Conservation (phyloP, 23 red algal species). For the Gracilaria gracilis region DNA sequence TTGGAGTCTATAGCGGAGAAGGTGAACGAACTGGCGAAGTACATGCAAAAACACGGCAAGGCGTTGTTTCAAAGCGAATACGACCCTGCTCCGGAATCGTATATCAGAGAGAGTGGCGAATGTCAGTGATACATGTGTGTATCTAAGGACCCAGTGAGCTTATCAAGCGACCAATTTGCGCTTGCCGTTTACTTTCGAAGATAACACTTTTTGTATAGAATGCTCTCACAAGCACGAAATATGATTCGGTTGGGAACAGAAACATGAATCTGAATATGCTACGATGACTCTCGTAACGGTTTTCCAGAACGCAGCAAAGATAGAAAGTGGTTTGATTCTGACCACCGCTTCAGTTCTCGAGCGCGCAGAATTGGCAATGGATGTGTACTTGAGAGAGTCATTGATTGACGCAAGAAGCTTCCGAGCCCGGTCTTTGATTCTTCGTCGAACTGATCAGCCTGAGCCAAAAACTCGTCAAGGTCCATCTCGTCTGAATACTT, state of each 20-base stretch:
- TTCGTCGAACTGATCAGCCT: conserved; percentile 76
- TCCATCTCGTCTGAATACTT: conserved; percentile 77
- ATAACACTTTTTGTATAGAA: not conserved
- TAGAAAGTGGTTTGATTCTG: conserved; percentile 76
- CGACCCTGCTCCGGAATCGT: conserved; percentile 37
- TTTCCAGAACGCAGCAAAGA: conserved; percentile 66
- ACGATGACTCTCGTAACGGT: conserved; percentile 32
- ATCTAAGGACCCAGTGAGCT: not conserved
- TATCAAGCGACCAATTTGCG: not conserved
- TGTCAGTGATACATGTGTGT: not conserved
- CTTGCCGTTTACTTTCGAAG: not conserved
- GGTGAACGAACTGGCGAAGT: conserved; percentile 80
- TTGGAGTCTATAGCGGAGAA: conserved; percentile 81
- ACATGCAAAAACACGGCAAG: conserved; percentile 81
- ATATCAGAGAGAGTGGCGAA: conserved; percentile 29
- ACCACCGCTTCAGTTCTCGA: conserved; percentile 86
- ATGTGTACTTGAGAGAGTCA: conserved; percentile 72
- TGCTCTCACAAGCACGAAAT: not conserved
- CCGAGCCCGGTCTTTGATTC: conserved; percentile 64
- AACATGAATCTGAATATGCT: not conserved
- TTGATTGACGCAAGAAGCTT: conserved; percentile 68
- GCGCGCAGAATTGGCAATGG: conserved; percentile 85
- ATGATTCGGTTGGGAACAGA: not conserved
- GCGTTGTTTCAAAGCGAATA: conserved; percentile 66
- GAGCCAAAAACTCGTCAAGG: conserved; percentile 79